Percentiles rank a stretch among this genome's conserved stretches.
Evolutionary conservation across 208 protist genomes (phyloP).

Genomic region (Trypanosoma platydactyli): DNA sequence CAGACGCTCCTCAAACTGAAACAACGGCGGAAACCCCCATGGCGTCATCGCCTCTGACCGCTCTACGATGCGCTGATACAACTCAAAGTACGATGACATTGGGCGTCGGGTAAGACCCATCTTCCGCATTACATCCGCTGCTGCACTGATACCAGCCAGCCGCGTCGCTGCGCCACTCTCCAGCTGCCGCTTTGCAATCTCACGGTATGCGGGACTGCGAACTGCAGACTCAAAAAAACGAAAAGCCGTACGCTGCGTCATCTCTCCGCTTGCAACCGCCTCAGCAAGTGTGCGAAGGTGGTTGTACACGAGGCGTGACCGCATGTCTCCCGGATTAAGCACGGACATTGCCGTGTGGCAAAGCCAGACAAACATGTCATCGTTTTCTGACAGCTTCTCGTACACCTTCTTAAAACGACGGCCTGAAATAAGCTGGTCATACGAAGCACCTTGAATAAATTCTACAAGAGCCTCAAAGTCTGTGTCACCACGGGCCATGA

Average conservation of each 20-base stretch:
- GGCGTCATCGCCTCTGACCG: conserved; percentile 90
- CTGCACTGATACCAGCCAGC: conserved; percentile 81
- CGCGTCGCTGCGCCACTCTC: conserved; percentile 81
- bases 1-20: conserved; percentile 91
- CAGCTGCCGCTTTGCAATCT: conserved; percentile 77
- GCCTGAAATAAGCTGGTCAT: conserved; percentile 88
- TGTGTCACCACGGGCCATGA: conserved; percentile 61
- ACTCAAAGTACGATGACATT: conserved; percentile 90
- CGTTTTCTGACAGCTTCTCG: conserved; percentile 83
- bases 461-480: conserved; percentile 87
- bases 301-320: conserved; percentile 85
- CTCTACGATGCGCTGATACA: conserved; percentile 91
- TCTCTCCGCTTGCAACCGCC: conserved; percentile 81
- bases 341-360: conserved; percentile 92
- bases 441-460: conserved; percentile 87
- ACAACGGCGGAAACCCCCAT: conserved; percentile 91
- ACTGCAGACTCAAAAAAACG: conserved; percentile 89
- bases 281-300: conserved; percentile 85
- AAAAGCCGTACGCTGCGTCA: conserved; percentile 88
- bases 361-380: conserved; percentile 91
- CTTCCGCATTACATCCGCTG: conserved; percentile 84
- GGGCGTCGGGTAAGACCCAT: conserved; percentile 86
- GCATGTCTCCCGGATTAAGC: conserved; percentile 88
- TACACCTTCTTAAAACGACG: conserved; percentile 89
- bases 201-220: conserved; percentile 85